Evolutionary conservation across 2,329 filamentous ascomycete genomes (phyloP), one percentile per base, ranked within the genome.

Genomic region (Aspergillus thermomutatus): DNA sequence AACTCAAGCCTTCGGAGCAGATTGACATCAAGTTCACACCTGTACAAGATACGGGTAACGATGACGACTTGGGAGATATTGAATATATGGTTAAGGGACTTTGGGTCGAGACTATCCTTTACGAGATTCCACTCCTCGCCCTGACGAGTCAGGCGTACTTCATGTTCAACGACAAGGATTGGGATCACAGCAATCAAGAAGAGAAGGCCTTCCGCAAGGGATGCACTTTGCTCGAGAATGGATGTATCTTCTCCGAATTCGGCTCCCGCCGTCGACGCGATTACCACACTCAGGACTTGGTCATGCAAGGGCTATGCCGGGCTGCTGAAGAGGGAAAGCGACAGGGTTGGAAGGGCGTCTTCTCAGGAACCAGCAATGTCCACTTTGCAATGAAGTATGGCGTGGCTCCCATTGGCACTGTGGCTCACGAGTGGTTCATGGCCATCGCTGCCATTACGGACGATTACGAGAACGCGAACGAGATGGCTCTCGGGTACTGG

Each of bases 341-440:
- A 62, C 82, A 82, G 41, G 88, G 87, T 0, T 83, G 86, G 68
- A 76, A 82, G 1, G 92, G 93, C 9, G 88, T 87, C 70, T 81
- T 97, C 49, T 85, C 88, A 0, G 94, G 94, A 10, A 96, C 93
- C 0, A 97, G 92, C 74, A 99, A 99, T 69, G 94, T 99, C 3
- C 93, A 97, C 72, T 86, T 99, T 63, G 94, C 94, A 10, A 96
- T 96, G 91, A 89, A 91, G 67, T 93, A 96, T 75, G 87, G 86
- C 47, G 85, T 97, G 48, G 79, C 86, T 3, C 92, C 94, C 0
- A 84, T 97, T 11, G 94, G 94, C 4, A 99, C 94, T 0, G 87
- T 91, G 1, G 94, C 94, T 0, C 94, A 99, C 70, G 94, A 99
- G 77, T 99, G 94, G 94, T 97, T 97, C 79, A 99, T 99, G 94